phyloP scores from a whole-genome alignment of 257 asterid species.

The Lavandula angustifolia region DNA sequence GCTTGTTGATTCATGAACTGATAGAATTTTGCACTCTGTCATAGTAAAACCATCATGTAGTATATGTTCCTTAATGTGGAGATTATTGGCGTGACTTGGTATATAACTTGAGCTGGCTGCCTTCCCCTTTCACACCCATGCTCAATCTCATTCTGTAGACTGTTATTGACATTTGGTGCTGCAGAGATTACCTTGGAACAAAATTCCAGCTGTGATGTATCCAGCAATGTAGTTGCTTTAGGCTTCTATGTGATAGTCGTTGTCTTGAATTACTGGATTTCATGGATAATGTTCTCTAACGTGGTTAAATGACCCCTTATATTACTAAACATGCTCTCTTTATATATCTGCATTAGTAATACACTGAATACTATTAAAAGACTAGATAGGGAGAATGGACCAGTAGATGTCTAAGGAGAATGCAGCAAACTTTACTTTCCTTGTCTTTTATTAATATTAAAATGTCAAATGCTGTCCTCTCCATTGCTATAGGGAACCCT shows the following conservation, averaged over 20 bases:
- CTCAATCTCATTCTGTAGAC: neutral
- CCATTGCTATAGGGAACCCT: neutral
- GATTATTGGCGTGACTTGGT: conserved; percentile 2
- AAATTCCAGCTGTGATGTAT: neutral
- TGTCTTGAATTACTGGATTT: neutral
- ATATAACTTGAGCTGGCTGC: neutral
- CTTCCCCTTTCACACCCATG: neutral
- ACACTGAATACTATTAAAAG: neutral
- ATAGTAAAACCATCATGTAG: conserved; percentile 9
- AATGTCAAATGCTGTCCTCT: neutral
- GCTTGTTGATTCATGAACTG: conserved; percentile 15
- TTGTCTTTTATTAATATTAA: neutral
- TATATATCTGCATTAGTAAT: conserved; percentile 1
- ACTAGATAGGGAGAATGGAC: neutral
- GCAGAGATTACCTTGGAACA: no score
- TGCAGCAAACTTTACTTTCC: neutral
- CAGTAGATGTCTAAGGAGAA: neutral
- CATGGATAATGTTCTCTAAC: neutral
- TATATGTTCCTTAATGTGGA: neutral
- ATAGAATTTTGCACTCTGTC: neutral
- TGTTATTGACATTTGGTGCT: conserved; percentile 6
- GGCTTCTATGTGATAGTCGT: neutral
- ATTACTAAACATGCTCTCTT: neutral
- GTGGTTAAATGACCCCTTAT: conserved; percentile 3
- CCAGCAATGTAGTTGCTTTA: neutral